Base-by-base conservation (phyloP, 352 stramenopile genomes). In the Phytophthora fragariae region DNA sequence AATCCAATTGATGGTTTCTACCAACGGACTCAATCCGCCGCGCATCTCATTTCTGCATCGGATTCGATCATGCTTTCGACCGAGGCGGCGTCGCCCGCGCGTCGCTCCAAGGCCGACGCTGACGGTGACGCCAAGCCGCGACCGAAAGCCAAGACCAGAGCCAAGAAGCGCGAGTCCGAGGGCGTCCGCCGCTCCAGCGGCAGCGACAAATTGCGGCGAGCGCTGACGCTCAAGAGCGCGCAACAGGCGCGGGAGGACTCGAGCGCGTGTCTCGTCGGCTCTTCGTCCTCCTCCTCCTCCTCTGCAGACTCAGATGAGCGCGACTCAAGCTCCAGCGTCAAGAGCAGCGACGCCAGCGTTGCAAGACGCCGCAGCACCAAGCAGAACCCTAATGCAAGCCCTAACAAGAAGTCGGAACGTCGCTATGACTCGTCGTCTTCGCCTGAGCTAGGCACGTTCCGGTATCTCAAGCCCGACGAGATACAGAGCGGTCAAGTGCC, bases 401-500 rank as follows among this genome's bases (percentile, higher is more conserved):
- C 21, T 41, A 59, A 17, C 54, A 68, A 46, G 37, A 77, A 67
- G 61, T 67, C 54, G 68, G 52, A 62, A 21, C n/a, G 53, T 52
- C 47, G 49, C 15, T 66, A 59, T 17, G 49, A 73, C 49, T 84
- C 81, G 60, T 81, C 76, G n/a, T 82, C 82, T 19, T 73, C 69
- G 9, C 65, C 66, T 12, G 70, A 75, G 21, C 69, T 59, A 5
- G 89, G 87, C 49, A 83, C 82, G 50, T 96, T 94, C 63, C 65
- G 88, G 2, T 94, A 96, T 67, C 75, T 96, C n/a, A 93, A 93
- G 62, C 88, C 89, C 1, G 84, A 92, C 35, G 88, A 96, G 60
- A 91, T 96, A 65, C 47, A 86, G 69, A 88, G 74, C 47, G 87
- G 85, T 5, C 65, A 75, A 15, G 50, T 89, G 27, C 83, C 85